Evolutionary conservation across 208 protist genomes (phyloP), one percentile per base, ranked within the genome.

Genomic region (Crithidia fasciculata): DNA sequence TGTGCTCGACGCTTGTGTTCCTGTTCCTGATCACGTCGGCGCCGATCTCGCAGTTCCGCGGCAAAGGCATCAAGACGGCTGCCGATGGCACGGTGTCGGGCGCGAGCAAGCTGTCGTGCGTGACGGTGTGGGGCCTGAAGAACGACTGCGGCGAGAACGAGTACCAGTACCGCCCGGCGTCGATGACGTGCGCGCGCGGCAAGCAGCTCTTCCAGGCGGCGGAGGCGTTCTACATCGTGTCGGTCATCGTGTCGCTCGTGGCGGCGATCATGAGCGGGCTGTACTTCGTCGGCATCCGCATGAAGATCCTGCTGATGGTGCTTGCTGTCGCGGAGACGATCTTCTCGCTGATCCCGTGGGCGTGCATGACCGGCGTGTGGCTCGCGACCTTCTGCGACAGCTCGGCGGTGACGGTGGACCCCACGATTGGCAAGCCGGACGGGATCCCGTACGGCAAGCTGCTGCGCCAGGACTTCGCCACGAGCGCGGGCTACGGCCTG

Each of bases 191-290:
- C 59, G 53, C 40, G 19, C 57, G 57, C 39, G 8, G 75, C 47
- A 79, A 79, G 68, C 67, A 76, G 72, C 71, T 91, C 39, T 84
- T 91, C 65, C 79, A 86, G 78, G 74, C 70, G 2, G 13, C 77
- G 40, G 80, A 86, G 72, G 86, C 86, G 50, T 88, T 91, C 52
- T 79, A 82, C 76, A 88, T 91, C 72, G 83, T 91, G 57, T 72
- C 81, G 28, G 81, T 88, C n/a, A 45, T 86, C 39, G 66, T 88
- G 53, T 63, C 78, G 52, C 66, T 88, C 16, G 43, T 80, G 10
- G 55, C 76, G 41, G 53, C 18, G 57, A 57, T 84, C n/a, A 59
- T 86, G 47, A 37, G 55, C 18, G 64, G 53, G 15, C 0, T 87
- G 45, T 71, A 78, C 69, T 80, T 91, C 65, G 62, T 74, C 8